Conservation (phyloP, 345 rosid genomes). For the Rhodamnia argentea region DNA sequence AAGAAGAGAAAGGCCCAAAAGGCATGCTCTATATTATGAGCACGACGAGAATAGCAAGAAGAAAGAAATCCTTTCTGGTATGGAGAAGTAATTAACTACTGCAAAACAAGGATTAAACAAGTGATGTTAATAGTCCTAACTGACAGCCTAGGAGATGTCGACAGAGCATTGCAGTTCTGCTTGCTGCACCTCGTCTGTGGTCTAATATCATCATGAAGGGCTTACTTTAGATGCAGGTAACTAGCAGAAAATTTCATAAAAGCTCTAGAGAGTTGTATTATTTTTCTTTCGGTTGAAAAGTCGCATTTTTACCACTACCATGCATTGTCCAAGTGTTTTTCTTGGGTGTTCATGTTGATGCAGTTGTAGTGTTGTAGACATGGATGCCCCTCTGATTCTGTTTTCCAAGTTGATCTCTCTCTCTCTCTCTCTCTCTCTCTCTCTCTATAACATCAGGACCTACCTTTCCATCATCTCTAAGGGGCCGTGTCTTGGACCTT, state of each 20-base stretch:
- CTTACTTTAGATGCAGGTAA: neutral
- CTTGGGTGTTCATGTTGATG: neutral
- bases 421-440: neutral
- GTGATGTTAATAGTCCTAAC: neutral
- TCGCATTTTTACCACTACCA: neutral
- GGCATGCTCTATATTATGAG: slow-evolving; percentile 62
- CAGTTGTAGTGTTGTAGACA: neutral
- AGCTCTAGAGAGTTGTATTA: neutral
- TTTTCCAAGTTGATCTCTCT: neutral
- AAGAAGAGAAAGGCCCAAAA: slow-evolving; percentile 60
- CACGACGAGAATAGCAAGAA: neutral
- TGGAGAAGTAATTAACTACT: neutral
- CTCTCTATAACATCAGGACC: neutral
- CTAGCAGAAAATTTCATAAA: neutral
- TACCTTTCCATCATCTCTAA: neutral
- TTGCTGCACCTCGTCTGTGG: neutral
- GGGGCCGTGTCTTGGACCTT: neutral
- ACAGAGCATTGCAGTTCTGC: neutral
- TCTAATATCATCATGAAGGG: neutral
- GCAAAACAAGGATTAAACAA: neutral
- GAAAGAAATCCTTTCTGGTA: neutral
- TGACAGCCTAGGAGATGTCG: neutral
- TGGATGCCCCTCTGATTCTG: neutral
- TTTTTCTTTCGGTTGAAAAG: neutral
- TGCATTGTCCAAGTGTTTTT: neutral